Percentiles rank a stretch among this genome's conserved stretches.
Conservation (phyloP, 2,329 filamentous ascomycete species). For the Xylariaceae sp. region DNA sequence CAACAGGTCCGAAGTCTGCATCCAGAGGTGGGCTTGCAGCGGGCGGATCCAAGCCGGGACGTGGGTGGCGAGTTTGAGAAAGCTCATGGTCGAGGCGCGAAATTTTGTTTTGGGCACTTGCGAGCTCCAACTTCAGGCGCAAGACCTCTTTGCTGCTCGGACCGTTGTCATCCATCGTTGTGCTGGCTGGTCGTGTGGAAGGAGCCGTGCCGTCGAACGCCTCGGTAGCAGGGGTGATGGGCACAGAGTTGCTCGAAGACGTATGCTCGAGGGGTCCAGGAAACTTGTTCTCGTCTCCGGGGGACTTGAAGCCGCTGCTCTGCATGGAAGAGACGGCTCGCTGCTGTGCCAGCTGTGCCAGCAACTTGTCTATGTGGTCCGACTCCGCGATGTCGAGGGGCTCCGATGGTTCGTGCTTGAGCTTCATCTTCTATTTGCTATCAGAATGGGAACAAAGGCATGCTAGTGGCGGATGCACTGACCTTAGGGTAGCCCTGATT, state of each 20-base stretch:
- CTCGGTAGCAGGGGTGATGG: slow-evolving; percentile 55
- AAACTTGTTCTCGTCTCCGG: slow-evolving; percentile 30
- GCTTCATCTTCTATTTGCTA: slow-evolving; percentile 11
- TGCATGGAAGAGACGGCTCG: slow-evolving; percentile 53
- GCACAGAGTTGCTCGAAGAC: slow-evolving; percentile 50
- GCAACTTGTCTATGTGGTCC: slow-evolving; percentile 61
- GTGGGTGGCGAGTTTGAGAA: slow-evolving; percentile 53
- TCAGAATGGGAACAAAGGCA: no score
- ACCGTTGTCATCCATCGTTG: slow-evolving; percentile 35
- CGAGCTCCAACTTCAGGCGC: slow-evolving; percentile 63
- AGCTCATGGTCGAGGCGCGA: slow-evolving; percentile 65
- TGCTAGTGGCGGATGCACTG: no score
- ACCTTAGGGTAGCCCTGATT: slow-evolving; percentile 51
- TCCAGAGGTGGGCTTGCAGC: slow-evolving; percentile 22
- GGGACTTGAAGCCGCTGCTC: slow-evolving; percentile 41
- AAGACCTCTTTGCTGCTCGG: slow-evolving; percentile 50
- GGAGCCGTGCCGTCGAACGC: slow-evolving; percentile 40
- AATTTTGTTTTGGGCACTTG: slow-evolving; percentile 62
- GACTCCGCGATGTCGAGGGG: slow-evolving; percentile 27
- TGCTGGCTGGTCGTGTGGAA: slow-evolving; percentile 46
- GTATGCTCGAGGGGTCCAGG: slow-evolving; percentile 35
- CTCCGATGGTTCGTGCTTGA: slow-evolving; percentile 32
- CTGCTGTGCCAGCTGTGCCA: slow-evolving; percentile 68
- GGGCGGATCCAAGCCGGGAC: slow-evolving; percentile 48
- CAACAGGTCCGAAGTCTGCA: slow-evolving; percentile 16